Evolutionary conservation across 1,284 basidiomycete genomes (phyloP).

Genomic region (Lentinula novae-zelandiae): DNA sequence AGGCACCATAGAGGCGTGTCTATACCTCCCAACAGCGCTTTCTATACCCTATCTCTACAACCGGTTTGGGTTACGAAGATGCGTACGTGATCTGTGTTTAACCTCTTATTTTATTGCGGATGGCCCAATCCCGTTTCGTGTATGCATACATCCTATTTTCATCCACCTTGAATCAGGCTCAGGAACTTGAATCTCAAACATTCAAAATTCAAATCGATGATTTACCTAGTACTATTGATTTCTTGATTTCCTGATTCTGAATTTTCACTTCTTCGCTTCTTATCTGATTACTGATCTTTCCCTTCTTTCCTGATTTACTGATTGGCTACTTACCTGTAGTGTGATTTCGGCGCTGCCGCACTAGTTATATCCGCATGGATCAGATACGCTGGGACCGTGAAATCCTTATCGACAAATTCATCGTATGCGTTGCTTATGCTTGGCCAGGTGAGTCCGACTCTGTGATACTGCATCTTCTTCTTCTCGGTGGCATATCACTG

Average conservation of each 20-base stretch:
- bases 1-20: slow-evolving; percentile 57
- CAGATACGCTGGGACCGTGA: slow-evolving; percentile 65
- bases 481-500: neutral
- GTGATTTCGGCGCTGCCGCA: slow-evolving; percentile 46
- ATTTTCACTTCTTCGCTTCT: too few species aligned
- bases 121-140: too few species aligned
- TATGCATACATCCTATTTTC: too few species aligned
- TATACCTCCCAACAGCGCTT: slow-evolving; percentile 61
- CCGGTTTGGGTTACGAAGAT: slow-evolving; percentile 56
- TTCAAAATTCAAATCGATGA: too few species aligned
- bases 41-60: slow-evolving; percentile 51
- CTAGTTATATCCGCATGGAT: slow-evolving; percentile 69
- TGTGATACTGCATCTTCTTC: neutral
- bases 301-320: too few species aligned
- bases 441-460: slow-evolving; percentile 51
- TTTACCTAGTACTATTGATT: too few species aligned
- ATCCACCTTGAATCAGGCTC: too few species aligned
- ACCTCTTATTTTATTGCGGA: too few species aligned
- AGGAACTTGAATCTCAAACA: too few species aligned
- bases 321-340: slow-evolving; percentile 28
- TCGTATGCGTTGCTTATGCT: slow-evolving; percentile 64
- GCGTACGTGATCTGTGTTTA: slow-evolving; percentile 37
- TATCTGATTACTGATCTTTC: too few species aligned
- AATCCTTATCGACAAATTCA: slow-evolving; percentile 40
- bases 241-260: too few species aligned